phyloP scores from a whole-genome alignment of 306 rosid genomes.

The Vigna hirtella region DNA sequence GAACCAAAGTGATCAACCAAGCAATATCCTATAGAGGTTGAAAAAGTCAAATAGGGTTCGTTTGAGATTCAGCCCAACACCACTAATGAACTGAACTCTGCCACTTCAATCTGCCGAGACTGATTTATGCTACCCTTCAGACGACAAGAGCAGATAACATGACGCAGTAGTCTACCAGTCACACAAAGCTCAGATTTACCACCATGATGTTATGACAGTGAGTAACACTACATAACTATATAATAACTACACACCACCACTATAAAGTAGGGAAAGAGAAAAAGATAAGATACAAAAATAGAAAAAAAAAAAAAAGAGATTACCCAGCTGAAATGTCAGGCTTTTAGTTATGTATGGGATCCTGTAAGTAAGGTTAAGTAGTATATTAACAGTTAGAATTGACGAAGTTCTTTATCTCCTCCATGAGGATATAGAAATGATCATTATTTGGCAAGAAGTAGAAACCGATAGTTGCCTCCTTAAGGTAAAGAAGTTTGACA shows the following conservation, averaged over 20 bases:
- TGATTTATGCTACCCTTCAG: slow-evolving; percentile 40
- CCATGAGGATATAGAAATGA: slow-evolving; percentile 77
- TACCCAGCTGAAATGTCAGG: slow-evolving; percentile 63
- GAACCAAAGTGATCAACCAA: slow-evolving; percentile 51
- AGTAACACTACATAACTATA: slow-evolving; percentile 61
- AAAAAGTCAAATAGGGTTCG: slow-evolving; percentile 50
- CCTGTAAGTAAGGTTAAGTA: slow-evolving; percentile 57
- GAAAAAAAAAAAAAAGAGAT: slow-evolving; percentile 22
- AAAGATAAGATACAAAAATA: slow-evolving; percentile 32
- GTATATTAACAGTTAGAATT: slow-evolving; percentile 66
- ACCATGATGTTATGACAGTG: slow-evolving; percentile 56
- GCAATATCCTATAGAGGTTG: slow-evolving; percentile 49
- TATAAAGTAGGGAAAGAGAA: slow-evolving; percentile 44
- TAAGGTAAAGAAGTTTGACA: slow-evolving; percentile 68
- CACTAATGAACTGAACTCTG: slow-evolving; percentile 46
- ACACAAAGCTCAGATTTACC: slow-evolving; percentile 54
- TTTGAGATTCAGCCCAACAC: slow-evolving; percentile 56
- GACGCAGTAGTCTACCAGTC: slow-evolving; percentile 22
- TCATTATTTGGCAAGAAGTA: slow-evolving; percentile 92
- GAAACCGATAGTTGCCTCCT: slow-evolving; percentile 91
- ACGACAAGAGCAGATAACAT: slow-evolving; percentile 33
- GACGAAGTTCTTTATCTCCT: slow-evolving; percentile 72
- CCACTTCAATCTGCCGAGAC: slow-evolving; percentile 50
- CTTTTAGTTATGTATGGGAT: slow-evolving; percentile 69
- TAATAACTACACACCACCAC: slow-evolving; percentile 67